Conservation (phyloP, 148 eudicot species). For the Silene latifolia region DNA sequence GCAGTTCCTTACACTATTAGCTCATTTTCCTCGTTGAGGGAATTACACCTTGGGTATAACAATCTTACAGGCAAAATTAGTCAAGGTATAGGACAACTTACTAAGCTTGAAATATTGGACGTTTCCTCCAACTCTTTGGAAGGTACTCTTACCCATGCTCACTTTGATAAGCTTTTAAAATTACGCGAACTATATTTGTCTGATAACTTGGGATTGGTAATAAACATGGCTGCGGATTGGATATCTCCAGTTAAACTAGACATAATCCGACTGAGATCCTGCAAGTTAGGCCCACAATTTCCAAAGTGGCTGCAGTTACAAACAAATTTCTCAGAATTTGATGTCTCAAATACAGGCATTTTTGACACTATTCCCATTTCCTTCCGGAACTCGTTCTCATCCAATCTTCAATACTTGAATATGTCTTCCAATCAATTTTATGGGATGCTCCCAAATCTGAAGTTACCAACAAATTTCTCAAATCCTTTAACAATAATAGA, state of each 20-base stretch:
- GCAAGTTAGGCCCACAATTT: conserved; percentile 22
- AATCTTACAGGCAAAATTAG: conserved; percentile 17
- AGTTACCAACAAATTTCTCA: background rate
- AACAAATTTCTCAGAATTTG: background rate
- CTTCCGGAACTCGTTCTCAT: too few relatives aligned
- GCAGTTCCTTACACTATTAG: conserved; percentile 21
- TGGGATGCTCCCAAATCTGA: background rate
- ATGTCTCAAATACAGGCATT: conserved; percentile 7
- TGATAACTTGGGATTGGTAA: background rate
- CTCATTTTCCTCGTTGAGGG: conserved; percentile 14
- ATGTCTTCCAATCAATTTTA: too few relatives aligned
- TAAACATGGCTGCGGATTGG: conserved; percentile 10
- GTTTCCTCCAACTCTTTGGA: background rate
- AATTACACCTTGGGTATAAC: conserved; percentile 10
- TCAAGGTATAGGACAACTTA: conserved; percentile 19
- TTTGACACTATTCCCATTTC: background rate
- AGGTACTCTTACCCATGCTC: background rate
- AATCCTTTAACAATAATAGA: background rate
- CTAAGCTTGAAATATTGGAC: conserved; percentile 16
- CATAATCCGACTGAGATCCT: background rate
- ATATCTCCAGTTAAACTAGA: conserved; percentile 11
- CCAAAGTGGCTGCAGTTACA: background rate
- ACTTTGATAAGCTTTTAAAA: conserved; percentile 20
- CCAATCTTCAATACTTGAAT: too few relatives aligned
- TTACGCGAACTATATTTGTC: conserved; percentile 19